Evolutionary conservation across 495 filamentous ascomycete species (phyloP).

Genomic region (Hypoxylon fuscum): DNA sequence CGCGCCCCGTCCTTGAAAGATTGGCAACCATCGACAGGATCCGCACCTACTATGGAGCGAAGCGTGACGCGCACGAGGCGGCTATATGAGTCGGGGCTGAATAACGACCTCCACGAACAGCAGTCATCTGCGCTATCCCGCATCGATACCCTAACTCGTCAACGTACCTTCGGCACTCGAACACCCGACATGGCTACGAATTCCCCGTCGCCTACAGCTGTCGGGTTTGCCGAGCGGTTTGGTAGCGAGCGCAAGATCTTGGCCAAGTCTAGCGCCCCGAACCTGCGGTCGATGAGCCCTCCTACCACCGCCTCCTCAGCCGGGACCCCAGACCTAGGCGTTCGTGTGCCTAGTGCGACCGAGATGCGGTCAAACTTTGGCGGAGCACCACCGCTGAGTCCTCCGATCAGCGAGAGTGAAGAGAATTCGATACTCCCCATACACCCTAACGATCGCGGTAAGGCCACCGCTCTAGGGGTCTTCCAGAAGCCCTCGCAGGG

Average conservation of each 20-base stretch:
- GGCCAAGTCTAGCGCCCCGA: conserved; percentile 58
- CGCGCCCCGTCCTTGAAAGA: conserved; percentile 61
- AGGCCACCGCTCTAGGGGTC: conserved; percentile 84
- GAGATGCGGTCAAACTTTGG: conserved; percentile 58
- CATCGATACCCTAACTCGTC: conserved; percentile 75
- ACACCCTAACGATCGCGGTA: conserved; percentile 80
- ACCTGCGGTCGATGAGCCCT: conserved; percentile 55
- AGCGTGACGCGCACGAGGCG: conserved; percentile 72
- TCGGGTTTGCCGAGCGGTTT: conserved; percentile 45
- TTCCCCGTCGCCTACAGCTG: conserved; percentile 44
- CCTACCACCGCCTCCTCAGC: conserved; percentile 43
- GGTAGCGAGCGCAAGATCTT: conserved; percentile 48
- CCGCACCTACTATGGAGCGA: conserved; percentile 54
- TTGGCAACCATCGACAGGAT: conserved; percentile 49
- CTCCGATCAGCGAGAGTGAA: conserved; percentile 74
- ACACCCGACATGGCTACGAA: conserved; percentile 55
- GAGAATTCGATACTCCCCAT: conserved; percentile 68
- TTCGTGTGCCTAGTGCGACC: conserved; percentile 40
- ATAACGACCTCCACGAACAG: conserved; percentile 81
- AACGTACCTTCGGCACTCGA: conserved; percentile 60
- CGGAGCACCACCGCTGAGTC: conserved; percentile 72
- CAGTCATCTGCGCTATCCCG: conserved; percentile 79
- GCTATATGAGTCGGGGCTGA: conserved; percentile 86
- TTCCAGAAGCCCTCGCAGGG: conserved; percentile 80
- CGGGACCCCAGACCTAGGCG: conserved; percentile 41